Evolutionary conservation across 768 basidiomycete species (phyloP).

Genomic region (Mrakia frigida): DNA sequence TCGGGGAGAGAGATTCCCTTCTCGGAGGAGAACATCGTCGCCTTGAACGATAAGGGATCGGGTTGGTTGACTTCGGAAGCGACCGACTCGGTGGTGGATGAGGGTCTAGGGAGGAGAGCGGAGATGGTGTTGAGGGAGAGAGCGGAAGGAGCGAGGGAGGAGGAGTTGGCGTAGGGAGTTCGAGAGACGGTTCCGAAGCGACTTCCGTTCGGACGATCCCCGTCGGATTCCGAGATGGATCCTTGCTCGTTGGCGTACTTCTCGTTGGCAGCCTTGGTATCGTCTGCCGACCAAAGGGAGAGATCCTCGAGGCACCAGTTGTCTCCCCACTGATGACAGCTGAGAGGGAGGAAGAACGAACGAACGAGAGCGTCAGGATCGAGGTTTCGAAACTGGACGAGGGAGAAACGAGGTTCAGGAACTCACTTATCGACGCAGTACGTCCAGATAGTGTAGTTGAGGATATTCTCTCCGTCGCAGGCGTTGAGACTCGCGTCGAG

Average conservation of each 20-base stretch:
- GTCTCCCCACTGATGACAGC: constrained; percentile 81
- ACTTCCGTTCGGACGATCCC: background rate
- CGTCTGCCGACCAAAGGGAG: constrained; percentile 77
- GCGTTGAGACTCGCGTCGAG: constrained; percentile 74
- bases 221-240: background rate
- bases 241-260: constrained; percentile 14
- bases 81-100: background rate
- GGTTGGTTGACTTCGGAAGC: background rate
- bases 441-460: constrained; percentile 83
- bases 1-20: constrained; percentile 30
- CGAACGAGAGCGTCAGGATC: background rate
- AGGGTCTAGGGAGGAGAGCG: background rate
- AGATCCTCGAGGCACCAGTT: constrained; percentile 96
- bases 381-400: background rate
- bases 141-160: background rate
- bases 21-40: constrained; percentile 5
- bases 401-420: too few species aligned
- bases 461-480: constrained; percentile 65
- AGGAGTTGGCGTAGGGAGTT: background rate
- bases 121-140: constrained; percentile 11
- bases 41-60: background rate
- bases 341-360: background rate
- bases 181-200: background rate
- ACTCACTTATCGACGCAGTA: constrained; percentile 67
- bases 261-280: constrained; percentile 42